Evolutionary conservation across 78 protist species (phyloP), one percentile per base, ranked within the genome.

Genomic region (Dictyostelium intermedium): DNA sequence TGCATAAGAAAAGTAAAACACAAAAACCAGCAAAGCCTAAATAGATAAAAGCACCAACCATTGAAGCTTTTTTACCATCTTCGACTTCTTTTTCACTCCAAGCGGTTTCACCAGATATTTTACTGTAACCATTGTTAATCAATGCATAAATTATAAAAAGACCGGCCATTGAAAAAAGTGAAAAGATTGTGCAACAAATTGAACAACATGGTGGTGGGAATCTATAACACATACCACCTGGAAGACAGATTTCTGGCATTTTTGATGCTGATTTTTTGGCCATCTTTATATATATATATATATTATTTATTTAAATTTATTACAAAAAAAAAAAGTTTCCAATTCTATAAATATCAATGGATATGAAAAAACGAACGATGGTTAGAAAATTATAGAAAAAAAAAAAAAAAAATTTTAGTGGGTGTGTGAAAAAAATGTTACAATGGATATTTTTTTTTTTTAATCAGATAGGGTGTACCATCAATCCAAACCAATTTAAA

Each of bases 141-240:
- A 80, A n/a, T 35, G 81, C 85, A 60, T 66, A 20, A 89, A 89
- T 83, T 32, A 79, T 23, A 79, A 89, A 79, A 83, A 89, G 79
- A 41, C 94, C 94, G 70, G 73, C 74, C 20, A 89, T 61, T 66
- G 86, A 76, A 69, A 89, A 89, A 18, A 89, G 56, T 69, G 94
- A 89, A 84, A 89, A 89, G 83, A 89, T 41, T 85, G 82, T 89
- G 23, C 94, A 89, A 45, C 94, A 89, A 39, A 89, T 89, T 43
- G 94, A 89, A 69, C 92, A 89, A 60, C 87, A 83, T 80, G 94
- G 87, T 79, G 78, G 41, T 74, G 94, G 94, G 80, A 89, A 89
- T 70, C 83, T 83, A 43, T 87, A 87, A 66, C 92, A 87, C 39
- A 60, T 60, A 25, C 92, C 92, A 30, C 92, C 92, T 87, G 92